These are phyloP conservation scores for Alternaria longipes DNA, from an alignment of 2,329 filamentous ascomycete species.

Conservation along the genomic window DNA sequence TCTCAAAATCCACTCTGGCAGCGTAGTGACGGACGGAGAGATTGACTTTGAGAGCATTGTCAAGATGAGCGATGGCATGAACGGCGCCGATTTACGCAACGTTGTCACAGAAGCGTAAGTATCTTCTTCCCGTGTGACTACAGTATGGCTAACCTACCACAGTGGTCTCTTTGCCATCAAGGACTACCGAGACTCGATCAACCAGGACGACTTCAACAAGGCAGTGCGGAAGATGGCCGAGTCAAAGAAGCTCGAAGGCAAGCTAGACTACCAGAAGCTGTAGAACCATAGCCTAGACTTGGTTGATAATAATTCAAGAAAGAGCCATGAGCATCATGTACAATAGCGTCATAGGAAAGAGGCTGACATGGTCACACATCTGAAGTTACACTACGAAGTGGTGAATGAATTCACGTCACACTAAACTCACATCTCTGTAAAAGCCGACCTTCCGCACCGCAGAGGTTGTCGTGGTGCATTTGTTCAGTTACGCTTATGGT, in stretches of 20 bases:
- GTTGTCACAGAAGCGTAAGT: slow-evolving; percentile 98
- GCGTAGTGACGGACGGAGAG: slow-evolving; percentile 89
- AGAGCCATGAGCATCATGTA: slow-evolving; percentile 18
- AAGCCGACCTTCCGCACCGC: background rate
- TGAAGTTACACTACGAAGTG: background rate
- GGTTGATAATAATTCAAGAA: slow-evolving; percentile 26
- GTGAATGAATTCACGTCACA: background rate
- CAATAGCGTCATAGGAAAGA: slow-evolving; percentile 10
- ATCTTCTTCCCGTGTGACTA: background rate
- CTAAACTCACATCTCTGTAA: background rate
- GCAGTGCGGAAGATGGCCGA: slow-evolving; percentile 97
- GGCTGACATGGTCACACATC: background rate
- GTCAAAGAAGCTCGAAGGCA: slow-evolving; percentile 97
- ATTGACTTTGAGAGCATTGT: slow-evolving; percentile 99
- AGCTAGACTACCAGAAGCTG: slow-evolving; percentile 96
- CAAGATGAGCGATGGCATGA: slow-evolving; percentile 99
- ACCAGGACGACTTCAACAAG: slow-evolving; percentile 99
- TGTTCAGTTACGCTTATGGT: no score
- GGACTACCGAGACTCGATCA: slow-evolving; percentile 94
- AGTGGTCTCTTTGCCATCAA: slow-evolving; percentile 98
- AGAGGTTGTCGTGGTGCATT: background rate
- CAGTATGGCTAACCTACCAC: slow-evolving; percentile 34
- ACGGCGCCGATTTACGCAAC: slow-evolving; percentile 96
- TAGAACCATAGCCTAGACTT: slow-evolving; percentile 54
- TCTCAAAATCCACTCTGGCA: slow-evolving; percentile 92